Evolutionary conservation across 139 green algal genomes (phyloP).

Genomic region (Chlorella sp.): DNA sequence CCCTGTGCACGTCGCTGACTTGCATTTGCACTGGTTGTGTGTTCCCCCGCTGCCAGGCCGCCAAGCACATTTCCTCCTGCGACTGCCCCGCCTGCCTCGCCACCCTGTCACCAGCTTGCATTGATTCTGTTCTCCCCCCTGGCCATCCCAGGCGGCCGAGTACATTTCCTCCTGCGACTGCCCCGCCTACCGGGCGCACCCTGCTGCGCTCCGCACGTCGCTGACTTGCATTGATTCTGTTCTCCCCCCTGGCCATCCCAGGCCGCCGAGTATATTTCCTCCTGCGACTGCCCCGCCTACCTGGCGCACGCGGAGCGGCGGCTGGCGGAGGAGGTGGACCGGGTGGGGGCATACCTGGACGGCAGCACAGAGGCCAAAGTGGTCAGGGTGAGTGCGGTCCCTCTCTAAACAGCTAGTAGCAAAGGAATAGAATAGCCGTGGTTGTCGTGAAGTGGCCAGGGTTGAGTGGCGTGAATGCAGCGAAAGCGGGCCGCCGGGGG

Average conservation of each 20-base stretch:
- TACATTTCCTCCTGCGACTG: not conserved
- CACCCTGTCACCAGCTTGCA: not conserved
- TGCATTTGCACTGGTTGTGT: too few species aligned
- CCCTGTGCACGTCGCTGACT: not conserved
- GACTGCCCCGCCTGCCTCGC: too few species aligned
- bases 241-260: slow-evolving; percentile 62
- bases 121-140: too few species aligned
- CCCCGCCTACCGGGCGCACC: too few species aligned
- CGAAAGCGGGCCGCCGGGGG: too few species aligned
- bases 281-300: slow-evolving; percentile 90
- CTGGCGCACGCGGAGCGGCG: slow-evolving; percentile 82
- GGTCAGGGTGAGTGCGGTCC: slow-evolving; percentile 11
- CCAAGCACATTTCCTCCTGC: not conserved
- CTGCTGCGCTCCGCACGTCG: too few species aligned
- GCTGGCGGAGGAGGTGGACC: slow-evolving; percentile 90
- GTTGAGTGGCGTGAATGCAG: too few species aligned
- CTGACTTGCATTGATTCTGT: not conserved
- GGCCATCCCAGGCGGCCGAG: slow-evolving; percentile 19
- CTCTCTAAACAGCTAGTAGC: too few species aligned
- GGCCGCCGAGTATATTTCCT: slow-evolving; percentile 79
- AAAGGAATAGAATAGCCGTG: too few species aligned
- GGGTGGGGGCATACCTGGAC: slow-evolving; percentile 44
- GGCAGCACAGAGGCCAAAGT: slow-evolving; percentile 19
- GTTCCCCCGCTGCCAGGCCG: not conserved
- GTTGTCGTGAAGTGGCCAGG: too few species aligned